These are phyloP conservation scores for Taphrina betulina DNA, from an alignment of 1,139 yeast genomes.

Conservation along the genomic window DNA sequence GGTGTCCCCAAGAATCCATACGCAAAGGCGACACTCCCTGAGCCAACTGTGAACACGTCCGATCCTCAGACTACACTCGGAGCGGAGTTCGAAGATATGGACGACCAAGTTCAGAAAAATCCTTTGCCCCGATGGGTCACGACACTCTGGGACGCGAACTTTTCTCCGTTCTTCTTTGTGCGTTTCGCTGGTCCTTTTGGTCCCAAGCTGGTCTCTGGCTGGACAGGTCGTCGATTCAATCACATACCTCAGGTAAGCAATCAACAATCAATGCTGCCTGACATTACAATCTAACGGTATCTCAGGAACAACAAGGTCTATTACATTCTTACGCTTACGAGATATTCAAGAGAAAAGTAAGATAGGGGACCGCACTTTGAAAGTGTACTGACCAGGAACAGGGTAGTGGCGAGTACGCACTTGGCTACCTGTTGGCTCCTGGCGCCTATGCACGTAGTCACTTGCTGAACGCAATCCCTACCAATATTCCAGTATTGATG, in stretches of 20 bases:
- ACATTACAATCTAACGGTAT: no score
- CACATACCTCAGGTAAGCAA: slow-evolving; percentile 42
- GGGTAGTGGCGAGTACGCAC: slow-evolving; percentile 65
- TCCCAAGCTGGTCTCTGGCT: slow-evolving; percentile 47
- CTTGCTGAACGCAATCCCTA: slow-evolving; percentile 56
- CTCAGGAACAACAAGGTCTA: slow-evolving; percentile 40
- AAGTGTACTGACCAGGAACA: slow-evolving; percentile 66
- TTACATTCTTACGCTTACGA: slow-evolving; percentile 61
- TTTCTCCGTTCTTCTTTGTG: slow-evolving; percentile 47
- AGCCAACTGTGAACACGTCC: slow-evolving; percentile 31
- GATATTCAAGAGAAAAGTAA: slow-evolving; percentile 59
- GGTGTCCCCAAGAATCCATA: slow-evolving; percentile 77
- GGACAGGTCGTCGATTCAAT: slow-evolving; percentile 48
- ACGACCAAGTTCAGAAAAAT: slow-evolving; percentile 36
- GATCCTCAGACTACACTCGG: slow-evolving; percentile 11
- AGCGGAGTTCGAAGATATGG: slow-evolving; percentile 36
- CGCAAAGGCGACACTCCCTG: slow-evolving; percentile 54
- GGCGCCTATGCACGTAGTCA: slow-evolving; percentile 79
- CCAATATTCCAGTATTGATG: slow-evolving; percentile 54
- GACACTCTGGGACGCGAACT: slow-evolving; percentile 48
- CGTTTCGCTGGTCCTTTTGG: slow-evolving; percentile 48
- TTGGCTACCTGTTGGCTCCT: slow-evolving; percentile 65
- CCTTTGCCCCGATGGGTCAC: slow-evolving; percentile 42
- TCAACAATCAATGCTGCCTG: slow-evolving; percentile 48
- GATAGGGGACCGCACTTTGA: no score